These are phyloP conservation scores for Debaryomycetaceae sp. DNA, from an alignment of 1,139 yeast genomes.

Conservation along the genomic window DNA sequence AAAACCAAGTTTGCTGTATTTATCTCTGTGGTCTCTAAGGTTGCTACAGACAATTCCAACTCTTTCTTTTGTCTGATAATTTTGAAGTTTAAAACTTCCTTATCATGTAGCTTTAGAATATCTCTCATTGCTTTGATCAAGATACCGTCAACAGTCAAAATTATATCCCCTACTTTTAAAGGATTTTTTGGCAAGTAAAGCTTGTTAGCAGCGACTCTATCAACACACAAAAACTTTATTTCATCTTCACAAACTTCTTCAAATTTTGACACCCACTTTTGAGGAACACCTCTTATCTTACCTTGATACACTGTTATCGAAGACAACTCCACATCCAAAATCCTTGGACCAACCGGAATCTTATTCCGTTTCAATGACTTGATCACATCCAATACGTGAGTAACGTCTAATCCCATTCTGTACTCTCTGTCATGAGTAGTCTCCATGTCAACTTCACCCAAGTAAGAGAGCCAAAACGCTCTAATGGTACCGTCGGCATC, in stretches of 20 bases:
- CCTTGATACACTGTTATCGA: slow-evolving; percentile 72
- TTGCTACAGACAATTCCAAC: slow-evolving; percentile 58
- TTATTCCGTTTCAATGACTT: slow-evolving; percentile 48
- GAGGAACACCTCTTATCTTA: slow-evolving; percentile 80
- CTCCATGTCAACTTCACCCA: slow-evolving; percentile 58
- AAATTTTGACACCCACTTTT: slow-evolving; percentile 70
- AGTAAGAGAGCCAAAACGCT: slow-evolving; percentile 79
- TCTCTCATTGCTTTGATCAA: slow-evolving; percentile 68
- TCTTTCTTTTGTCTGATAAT: slow-evolving; percentile 56
- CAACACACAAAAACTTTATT: slow-evolving; percentile 68
- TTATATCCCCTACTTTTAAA: slow-evolving; percentile 63
- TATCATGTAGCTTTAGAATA: slow-evolving; percentile 50
- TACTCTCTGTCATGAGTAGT: slow-evolving; percentile 58
- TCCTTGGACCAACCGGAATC: slow-evolving; percentile 54
- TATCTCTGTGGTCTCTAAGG: slow-evolving; percentile 53
- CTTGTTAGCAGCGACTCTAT: slow-evolving; percentile 59
- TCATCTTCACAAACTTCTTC: slow-evolving; percentile 61
- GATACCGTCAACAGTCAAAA: slow-evolving; percentile 64
- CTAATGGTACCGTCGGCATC: slow-evolving; percentile 75
- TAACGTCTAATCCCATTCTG: slow-evolving; percentile 77
- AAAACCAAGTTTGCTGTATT: slow-evolving; percentile 65
- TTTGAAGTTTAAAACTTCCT: slow-evolving; percentile 50
- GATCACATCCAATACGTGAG: slow-evolving; percentile 60
- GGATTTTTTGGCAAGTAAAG: slow-evolving; percentile 23
- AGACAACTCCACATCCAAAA: slow-evolving; percentile 76